Evolutionary conservation across 768 basidiomycete genomes (phyloP).

Genomic region (Pisolithus microcarpus): DNA sequence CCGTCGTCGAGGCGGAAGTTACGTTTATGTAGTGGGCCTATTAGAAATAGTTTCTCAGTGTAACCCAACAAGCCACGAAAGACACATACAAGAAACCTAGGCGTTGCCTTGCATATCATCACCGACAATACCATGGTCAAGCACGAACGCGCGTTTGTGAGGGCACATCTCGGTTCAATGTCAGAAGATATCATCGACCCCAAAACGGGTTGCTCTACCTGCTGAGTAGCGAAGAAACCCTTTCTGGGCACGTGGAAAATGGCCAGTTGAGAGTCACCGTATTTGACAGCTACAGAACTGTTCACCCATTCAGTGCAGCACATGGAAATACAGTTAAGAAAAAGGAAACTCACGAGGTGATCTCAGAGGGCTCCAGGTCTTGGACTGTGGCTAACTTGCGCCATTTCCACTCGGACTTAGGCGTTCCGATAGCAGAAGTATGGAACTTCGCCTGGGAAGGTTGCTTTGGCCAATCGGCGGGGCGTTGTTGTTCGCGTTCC

Average conservation of each 20-base stretch:
- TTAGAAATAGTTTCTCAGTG: background rate
- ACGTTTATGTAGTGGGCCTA: slow-evolving; percentile 59
- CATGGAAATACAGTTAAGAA: background rate
- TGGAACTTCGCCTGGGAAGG: slow-evolving; percentile 42
- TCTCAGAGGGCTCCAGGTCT: slow-evolving; percentile 44
- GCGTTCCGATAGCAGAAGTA: slow-evolving; percentile 32
- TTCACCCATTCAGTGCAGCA: background rate
- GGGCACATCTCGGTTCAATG: slow-evolving; percentile 33
- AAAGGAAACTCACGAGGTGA: slow-evolving; percentile 37
- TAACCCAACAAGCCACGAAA: background rate
- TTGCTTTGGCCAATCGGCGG: slow-evolving; percentile 62
- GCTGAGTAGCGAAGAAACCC: slow-evolving; percentile 62
- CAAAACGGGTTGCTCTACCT: slow-evolving; percentile 34
- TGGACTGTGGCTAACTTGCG: slow-evolving; percentile 36
- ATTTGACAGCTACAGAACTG: slow-evolving; percentile 47
- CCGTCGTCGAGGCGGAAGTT: slow-evolving; percentile 55
- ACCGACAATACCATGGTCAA: slow-evolving; percentile 63
- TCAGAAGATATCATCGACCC: background rate
- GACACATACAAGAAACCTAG: slow-evolving; percentile 40
- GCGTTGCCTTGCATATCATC: slow-evolving; percentile 51
- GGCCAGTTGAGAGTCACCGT: slow-evolving; percentile 61
- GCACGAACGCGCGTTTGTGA: slow-evolving; percentile 57
- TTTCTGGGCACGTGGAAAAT: slow-evolving; percentile 56
- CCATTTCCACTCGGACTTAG: slow-evolving; percentile 54
- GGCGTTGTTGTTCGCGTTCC: slow-evolving; percentile 57